Conservation (phyloP, 2,329 filamentous ascomycete species). For the Colletotrichum godetiae region DNA sequence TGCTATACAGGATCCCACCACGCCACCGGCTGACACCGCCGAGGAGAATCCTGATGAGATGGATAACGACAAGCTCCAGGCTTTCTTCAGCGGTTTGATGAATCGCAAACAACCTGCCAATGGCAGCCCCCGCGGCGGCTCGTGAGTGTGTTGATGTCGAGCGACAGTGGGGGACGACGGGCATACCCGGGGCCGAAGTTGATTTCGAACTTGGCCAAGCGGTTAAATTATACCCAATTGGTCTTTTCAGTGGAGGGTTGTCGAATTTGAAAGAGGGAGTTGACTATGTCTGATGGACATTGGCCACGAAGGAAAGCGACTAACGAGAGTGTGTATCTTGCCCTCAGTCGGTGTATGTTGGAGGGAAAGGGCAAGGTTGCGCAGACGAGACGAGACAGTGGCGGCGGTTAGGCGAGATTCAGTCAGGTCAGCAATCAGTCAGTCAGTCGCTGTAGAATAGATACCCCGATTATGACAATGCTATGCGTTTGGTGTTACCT, state of each 20-base stretch:
- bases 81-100: slow-evolving; percentile 71
- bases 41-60: slow-evolving; percentile 54
- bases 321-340: background rate
- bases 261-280: slow-evolving; percentile 7
- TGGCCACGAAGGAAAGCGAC: slow-evolving; percentile 5
- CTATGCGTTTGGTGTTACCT: slow-evolving; percentile 16
- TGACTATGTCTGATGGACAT: background rate
- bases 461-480: slow-evolving; percentile 50
- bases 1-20: slow-evolving; percentile 56
- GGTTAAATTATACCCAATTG: background rate
- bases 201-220: background rate
- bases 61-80: slow-evolving; percentile 68
- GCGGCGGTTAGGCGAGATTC: slow-evolving; percentile 7
- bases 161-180: background rate
- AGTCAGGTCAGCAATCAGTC: slow-evolving; percentile 24
- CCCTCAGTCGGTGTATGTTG: background rate
- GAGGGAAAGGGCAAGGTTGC: background rate
- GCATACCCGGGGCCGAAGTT: background rate
- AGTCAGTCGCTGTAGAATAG: slow-evolving; percentile 49
- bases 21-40: slow-evolving; percentile 47
- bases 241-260: background rate
- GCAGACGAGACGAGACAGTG: background rate
- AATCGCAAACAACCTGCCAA: slow-evolving; percentile 55
- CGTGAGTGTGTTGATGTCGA: background rate
- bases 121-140: slow-evolving; percentile 21